Percentiles rank a stretch among this genome's conserved stretches.
phyloP scores from a whole-genome alignment of 495 filamentous ascomycete species.

The Parathielavia hyrcaniae region DNA sequence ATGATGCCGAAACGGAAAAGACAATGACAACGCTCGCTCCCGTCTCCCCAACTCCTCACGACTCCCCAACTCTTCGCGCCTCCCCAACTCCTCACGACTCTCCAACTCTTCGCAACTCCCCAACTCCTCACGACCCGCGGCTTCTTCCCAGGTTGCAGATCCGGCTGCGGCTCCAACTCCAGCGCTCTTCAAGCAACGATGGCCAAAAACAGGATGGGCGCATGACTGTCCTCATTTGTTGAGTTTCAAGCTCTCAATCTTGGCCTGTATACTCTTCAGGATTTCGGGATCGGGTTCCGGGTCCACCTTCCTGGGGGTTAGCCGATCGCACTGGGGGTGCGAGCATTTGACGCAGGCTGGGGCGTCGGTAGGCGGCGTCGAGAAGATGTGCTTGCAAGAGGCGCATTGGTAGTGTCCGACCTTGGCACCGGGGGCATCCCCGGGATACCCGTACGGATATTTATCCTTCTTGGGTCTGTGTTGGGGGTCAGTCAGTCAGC shows the following conservation, averaged over 20 bases:
- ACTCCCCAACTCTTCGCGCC: not conserved
- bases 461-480: conserved; percentile 61
- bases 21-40: conserved; percentile 2
- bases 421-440: conserved; percentile 51
- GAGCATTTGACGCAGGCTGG: conserved; percentile 55
- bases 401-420: conserved; percentile 56
- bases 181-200: not conserved
- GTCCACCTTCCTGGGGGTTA: conserved; percentile 53
- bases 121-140: not conserved
- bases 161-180: not conserved
- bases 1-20: conserved; percentile 10
- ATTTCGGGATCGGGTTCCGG: conserved; percentile 61
- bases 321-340: conserved; percentile 48
- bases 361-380: conserved; percentile 38
- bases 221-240: conserved; percentile 19
- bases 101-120: no score
- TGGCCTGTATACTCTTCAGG: conserved; percentile 53
- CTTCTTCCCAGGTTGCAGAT: no score
- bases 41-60: not conserved
- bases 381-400: conserved; percentile 53
- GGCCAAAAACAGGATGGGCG: not conserved
- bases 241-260: conserved; percentile 45
- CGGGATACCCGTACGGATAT: conserved; percentile 72
- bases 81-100: no score
- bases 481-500: conserved; percentile 33